Percentiles rank a stretch among this genome's conserved stretches.
Evolutionary conservation across 306 rosid genomes (phyloP).

Genomic region (Mucuna pruriens): DNA sequence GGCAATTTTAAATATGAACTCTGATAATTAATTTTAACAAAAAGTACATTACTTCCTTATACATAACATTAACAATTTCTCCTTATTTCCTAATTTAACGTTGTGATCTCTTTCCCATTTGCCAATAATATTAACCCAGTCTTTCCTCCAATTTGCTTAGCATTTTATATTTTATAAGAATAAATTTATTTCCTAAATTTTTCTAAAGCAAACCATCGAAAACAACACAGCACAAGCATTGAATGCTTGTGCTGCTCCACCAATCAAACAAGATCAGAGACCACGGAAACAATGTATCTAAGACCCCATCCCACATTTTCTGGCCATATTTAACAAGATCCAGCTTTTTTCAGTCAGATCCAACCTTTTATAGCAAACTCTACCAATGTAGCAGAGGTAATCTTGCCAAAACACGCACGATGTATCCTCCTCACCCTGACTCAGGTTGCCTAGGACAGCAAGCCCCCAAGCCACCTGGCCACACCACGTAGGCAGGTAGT

Average conservation of each 20-base stretch:
- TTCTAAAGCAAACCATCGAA: background rate
- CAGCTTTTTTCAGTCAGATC: background rate
- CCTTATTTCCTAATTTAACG: background rate
- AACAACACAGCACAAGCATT: background rate
- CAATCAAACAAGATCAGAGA: background rate
- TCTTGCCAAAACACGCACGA: slow-evolving; percentile 20
- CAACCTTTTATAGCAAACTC: background rate
- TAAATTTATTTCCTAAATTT: background rate
- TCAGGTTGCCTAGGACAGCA: background rate
- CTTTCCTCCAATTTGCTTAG: background rate
- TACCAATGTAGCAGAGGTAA: background rate
- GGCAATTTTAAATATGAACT: background rate
- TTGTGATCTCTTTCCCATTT: background rate
- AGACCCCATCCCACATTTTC: background rate
- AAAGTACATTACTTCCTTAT: background rate
- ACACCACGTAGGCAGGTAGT: background rate
- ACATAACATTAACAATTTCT: background rate
- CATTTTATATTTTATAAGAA: background rate
- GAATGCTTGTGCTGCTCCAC: slow-evolving; percentile 2
- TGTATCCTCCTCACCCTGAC: background rate
- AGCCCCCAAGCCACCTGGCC: background rate
- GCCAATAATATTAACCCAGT: background rate
- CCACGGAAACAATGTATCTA: background rate
- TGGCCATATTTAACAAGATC: background rate
- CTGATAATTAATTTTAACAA: background rate